Percentiles rank a stretch among this genome's conserved stretches.
Conservation (phyloP, 1,284 basidiomycete genomes). For the Inonotus hispidus region DNA sequence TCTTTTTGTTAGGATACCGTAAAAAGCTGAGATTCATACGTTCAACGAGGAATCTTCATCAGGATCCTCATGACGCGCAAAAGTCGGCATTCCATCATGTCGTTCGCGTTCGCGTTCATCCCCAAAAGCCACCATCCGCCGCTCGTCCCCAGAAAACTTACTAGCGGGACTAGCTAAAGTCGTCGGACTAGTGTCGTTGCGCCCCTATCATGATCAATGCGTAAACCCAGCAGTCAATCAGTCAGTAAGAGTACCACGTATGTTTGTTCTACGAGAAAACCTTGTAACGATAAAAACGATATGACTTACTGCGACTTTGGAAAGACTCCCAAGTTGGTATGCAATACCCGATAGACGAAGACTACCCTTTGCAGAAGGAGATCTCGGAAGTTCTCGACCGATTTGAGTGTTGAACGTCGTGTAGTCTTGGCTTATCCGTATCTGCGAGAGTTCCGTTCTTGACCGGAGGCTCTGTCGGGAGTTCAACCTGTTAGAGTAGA, state of each 20-base stretch:
- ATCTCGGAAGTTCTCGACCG: conserved; percentile 1
- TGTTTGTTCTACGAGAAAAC: no score
- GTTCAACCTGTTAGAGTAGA: conserved; percentile 7
- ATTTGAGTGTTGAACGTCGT: conserved; percentile 11
- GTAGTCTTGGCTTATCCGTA: conserved; percentile 14
- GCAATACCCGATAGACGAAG: conserved; percentile 6
- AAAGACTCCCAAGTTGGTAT: conserved; percentile 5
- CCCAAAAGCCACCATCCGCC: background rate
- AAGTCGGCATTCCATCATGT: no score
- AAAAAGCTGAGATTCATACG: background rate
- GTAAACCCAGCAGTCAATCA: no score
- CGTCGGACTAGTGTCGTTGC: conserved; percentile 4
- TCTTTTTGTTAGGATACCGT: no score
- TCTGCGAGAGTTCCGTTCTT: conserved; percentile 6
- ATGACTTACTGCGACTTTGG: background rate
- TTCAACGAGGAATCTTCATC: background rate
- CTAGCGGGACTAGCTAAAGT: conserved; percentile 7
- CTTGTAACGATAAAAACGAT: background rate
- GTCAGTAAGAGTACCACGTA: no score
- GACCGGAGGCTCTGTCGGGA: conserved; percentile 8
- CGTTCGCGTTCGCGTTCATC: background rate
- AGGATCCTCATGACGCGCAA: background rate
- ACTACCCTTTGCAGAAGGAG: background rate
- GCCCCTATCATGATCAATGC: background rate
- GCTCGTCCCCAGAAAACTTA: background rate